Percentiles rank a stretch among this genome's conserved stretches.
Conservation (phyloP, 768 basidiomycete genomes). For the Russula abietina region DNA sequence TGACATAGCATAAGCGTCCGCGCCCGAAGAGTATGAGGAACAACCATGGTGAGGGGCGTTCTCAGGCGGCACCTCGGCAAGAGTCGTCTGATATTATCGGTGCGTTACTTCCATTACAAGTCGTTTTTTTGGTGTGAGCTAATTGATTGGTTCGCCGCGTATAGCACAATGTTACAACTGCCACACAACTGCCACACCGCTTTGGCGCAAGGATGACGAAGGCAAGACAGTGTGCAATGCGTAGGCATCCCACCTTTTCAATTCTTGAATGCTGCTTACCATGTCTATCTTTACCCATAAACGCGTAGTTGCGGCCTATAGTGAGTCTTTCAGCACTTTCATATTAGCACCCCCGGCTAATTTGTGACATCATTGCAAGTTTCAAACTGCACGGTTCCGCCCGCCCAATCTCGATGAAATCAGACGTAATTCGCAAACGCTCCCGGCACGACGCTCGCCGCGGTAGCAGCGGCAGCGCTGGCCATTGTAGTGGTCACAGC, state of each 20-base stretch:
- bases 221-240: constrained; percentile 90
- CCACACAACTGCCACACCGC: constrained; percentile 81
- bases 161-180: constrained; percentile 82
- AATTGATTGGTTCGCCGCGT: background rate
- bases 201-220: constrained; percentile 89
- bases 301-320: constrained; percentile 66
- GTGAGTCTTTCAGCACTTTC: constrained; percentile 34
- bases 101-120: constrained; percentile 34
- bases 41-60: constrained; percentile 64
- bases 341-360: background rate
- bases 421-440: constrained; percentile 82
- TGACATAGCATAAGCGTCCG: constrained; percentile 70
- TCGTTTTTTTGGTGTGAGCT: background rate
- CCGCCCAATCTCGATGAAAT: constrained; percentile 87
- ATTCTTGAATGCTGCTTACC: background rate
- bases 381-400: constrained; percentile 83
- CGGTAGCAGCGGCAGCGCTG: constrained; percentile 30
- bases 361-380: constrained; percentile 28
- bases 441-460: constrained; percentile 76
- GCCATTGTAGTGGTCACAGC: constrained; percentile 31
- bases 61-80: constrained; percentile 56
- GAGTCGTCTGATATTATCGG: constrained; percentile 71
- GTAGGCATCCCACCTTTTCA: constrained; percentile 40
- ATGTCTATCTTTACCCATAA: background rate
- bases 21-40: constrained; percentile 85